Percentiles rank a stretch among this genome's conserved stretches.
These are phyloP conservation scores for Penicillium sp. DNA, from an alignment of 2,329 filamentous ascomycete genomes.

Conservation along the genomic window DNA sequence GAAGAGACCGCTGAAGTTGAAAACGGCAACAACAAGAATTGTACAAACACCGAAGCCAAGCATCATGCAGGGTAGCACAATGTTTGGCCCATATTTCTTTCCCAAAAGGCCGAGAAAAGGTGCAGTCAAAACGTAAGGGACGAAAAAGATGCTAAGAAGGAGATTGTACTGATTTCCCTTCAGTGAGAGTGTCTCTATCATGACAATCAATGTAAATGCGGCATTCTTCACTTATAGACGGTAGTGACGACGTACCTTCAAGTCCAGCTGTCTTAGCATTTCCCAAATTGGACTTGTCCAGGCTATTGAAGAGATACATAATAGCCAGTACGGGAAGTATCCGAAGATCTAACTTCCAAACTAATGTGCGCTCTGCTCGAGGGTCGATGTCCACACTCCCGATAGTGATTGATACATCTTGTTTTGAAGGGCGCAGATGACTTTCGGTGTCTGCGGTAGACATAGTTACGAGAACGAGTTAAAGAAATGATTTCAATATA, in stretches of 20 bases:
- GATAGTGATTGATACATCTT: constrained; percentile 12
- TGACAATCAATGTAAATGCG: not conserved
- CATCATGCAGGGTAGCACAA: constrained; percentile 28
- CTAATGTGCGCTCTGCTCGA: constrained; percentile 41
- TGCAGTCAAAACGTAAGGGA: constrained; percentile 27
- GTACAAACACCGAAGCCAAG: constrained; percentile 23
- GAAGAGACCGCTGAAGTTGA: constrained; percentile 24
- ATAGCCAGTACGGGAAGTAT: constrained; percentile 52
- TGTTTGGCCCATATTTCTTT: constrained; percentile 27
- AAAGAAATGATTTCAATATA: not conserved
- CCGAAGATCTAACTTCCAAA: constrained; percentile 48
- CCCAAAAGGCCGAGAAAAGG: constrained; percentile 26
- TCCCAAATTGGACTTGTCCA: constrained; percentile 42
- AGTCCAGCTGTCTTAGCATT: constrained; percentile 28
- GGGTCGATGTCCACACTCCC: constrained; percentile 32
- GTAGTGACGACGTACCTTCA: constrained; percentile 10
- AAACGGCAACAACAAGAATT: constrained; percentile 19
- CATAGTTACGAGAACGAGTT: not conserved
- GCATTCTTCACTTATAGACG: not conserved
- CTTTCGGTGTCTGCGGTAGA: not conserved
- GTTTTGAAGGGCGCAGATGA: constrained; percentile 4
- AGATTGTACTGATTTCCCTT: constrained; percentile 26
- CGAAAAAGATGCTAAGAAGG: constrained; percentile 27
- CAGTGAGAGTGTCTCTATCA: constrained; percentile 21
- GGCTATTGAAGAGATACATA: constrained; percentile 54